A percentile compares a stretch with the other conserved stretches of the same genome.
Evolutionary conservation across 2,329 filamentous ascomycete species (phyloP).

Genomic region (Hysterium pulicare): DNA sequence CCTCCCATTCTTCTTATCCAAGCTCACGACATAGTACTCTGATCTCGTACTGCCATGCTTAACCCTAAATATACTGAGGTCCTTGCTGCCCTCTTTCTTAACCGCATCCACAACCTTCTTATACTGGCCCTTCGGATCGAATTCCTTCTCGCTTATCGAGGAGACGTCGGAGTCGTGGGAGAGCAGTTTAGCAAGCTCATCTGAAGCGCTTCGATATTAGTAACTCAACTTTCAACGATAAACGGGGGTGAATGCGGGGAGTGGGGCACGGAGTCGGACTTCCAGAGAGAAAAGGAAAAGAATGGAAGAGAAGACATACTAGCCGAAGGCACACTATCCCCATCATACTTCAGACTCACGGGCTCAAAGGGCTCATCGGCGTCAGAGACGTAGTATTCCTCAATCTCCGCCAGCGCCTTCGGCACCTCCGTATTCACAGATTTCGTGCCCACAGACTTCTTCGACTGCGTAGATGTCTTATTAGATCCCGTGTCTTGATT

Average conservation of each 20-base stretch:
- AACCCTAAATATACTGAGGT: constrained; percentile 73
- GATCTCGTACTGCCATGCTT: constrained; percentile 59
- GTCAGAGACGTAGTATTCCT: constrained; percentile 73
- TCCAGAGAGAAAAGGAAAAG: constrained; percentile 2
- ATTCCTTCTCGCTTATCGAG: constrained; percentile 66
- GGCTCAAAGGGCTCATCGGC: constrained; percentile 82
- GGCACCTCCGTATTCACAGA: constrained; percentile 58
- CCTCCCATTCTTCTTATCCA: constrained; percentile 56
- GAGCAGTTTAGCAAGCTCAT: constrained; percentile 67
- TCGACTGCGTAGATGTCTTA: constrained; percentile 21
- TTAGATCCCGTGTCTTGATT: constrained; percentile 60
- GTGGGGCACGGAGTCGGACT: no score
- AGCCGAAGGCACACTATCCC: constrained; percentile 54
- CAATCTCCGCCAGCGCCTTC: constrained; percentile 30
- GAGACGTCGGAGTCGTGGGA: constrained; percentile 57
- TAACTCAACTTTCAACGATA: constrained; percentile 4
- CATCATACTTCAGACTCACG: constrained; percentile 64
- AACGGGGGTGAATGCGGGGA: no score
- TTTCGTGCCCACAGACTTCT: constrained; percentile 31
- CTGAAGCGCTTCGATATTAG: constrained; percentile 40
- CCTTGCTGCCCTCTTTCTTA: constrained; percentile 60
- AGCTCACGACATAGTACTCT: constrained; percentile 77
- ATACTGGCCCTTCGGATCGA: constrained; percentile 72
- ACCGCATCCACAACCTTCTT: constrained; percentile 66
- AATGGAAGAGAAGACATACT: constrained; percentile 36